These are phyloP conservation scores for Candida sp. DNA, from an alignment of 1,139 yeast species.

Conservation along the genomic window DNA sequence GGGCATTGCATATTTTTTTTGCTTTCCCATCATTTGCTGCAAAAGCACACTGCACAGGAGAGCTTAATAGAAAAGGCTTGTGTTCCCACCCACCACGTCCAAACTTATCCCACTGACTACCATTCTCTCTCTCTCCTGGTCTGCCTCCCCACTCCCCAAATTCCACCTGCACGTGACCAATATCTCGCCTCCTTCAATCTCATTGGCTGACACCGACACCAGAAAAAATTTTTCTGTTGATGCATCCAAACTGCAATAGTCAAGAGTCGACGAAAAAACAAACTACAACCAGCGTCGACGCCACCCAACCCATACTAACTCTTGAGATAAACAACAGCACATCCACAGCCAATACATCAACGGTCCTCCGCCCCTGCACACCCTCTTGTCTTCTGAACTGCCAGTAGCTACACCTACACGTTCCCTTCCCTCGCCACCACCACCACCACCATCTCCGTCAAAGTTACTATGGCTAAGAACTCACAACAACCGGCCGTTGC, in stretches of 20 bases:
- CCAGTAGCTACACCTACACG: not conserved
- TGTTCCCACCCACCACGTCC: no score
- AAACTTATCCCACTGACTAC: no score
- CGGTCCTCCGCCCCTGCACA: not conserved
- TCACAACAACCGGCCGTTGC: slow-evolving; percentile 55
- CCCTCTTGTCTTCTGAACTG: not conserved
- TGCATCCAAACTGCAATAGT: slow-evolving; percentile 10
- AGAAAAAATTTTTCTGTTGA: not conserved
- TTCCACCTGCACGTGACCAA: not conserved
- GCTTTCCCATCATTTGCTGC: no score
- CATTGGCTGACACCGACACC: not conserved
- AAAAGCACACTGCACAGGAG: no score
- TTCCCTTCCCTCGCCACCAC: not conserved
- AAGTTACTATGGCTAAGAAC: slow-evolving; percentile 29
- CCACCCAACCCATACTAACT: not conserved
- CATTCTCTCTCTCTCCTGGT: no score
- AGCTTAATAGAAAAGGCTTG: no score
- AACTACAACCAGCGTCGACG: not conserved
- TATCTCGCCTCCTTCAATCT: not conserved
- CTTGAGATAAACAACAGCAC: not conserved
- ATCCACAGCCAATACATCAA: not conserved
- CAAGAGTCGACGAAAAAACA: slow-evolving; percentile 1
- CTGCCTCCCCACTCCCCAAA: no score
- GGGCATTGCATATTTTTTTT: no score
- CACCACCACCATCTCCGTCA: slow-evolving; percentile 27